phyloP scores from a whole-genome alignment of 257 asterid species.

The Mentha longifolia region DNA sequence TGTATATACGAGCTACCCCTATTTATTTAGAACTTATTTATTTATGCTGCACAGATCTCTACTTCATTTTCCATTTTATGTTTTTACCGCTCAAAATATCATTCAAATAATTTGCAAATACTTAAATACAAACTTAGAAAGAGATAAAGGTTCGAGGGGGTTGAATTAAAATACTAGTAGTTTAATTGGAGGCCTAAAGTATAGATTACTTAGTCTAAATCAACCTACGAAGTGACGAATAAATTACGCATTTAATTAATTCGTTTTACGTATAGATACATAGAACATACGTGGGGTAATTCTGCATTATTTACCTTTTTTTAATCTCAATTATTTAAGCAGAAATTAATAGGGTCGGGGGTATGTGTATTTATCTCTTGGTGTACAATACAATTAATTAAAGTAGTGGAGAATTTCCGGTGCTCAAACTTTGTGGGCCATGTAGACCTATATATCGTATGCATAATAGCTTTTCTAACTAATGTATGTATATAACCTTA shows the following conservation, averaged over 20 bases:
- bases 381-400: neutral
- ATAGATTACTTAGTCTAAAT: conserved; percentile 25
- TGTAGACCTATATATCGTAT: neutral
- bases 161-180: neutral
- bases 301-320: too few relatives aligned
- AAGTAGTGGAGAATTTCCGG: conserved; percentile 6
- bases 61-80: neutral
- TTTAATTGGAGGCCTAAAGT: conserved; percentile 15
- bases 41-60: conserved; percentile 1
- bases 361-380: neutral
- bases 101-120: too few relatives aligned
- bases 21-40: neutral
- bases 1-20: too few relatives aligned
- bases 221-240: conserved; percentile 16
- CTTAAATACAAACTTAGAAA: too few relatives aligned
- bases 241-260: neutral
- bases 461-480: neutral
- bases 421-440: neutral
- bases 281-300: too few relatives aligned
- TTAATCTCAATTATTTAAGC: conserved; percentile 5
- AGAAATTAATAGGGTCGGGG: neutral
- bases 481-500: neutral
- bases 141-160: too few relatives aligned
- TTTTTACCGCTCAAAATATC: too few relatives aligned
- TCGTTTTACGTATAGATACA: too few relatives aligned